Percentiles rank a stretch among this genome's conserved stretches.
phyloP scores from a whole-genome alignment of 768 basidiomycete genomes.

The Mycena metata region DNA sequence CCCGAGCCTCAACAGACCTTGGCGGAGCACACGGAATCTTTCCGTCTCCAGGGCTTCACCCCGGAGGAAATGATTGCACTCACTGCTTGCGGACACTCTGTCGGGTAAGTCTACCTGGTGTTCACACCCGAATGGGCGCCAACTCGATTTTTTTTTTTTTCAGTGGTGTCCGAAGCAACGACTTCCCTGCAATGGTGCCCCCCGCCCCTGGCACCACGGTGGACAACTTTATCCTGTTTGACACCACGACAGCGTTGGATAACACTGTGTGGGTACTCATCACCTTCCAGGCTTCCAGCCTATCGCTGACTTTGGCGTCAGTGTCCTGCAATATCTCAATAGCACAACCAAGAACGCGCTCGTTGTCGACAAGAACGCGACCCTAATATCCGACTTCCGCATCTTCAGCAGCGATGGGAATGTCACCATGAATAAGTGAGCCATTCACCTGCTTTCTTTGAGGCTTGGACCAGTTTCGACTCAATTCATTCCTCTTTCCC shows the following conservation, averaged over 20 bases:
- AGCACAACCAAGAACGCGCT: slow-evolving; percentile 56
- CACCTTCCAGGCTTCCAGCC: neutral
- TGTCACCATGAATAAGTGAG: slow-evolving; percentile 55
- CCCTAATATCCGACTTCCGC: slow-evolving; percentile 52
- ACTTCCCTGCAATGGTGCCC: slow-evolving; percentile 33
- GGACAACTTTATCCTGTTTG: slow-evolving; percentile 46
- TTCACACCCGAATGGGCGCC: neutral
- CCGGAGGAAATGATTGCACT: slow-evolving; percentile 31
- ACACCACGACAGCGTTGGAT: slow-evolving; percentile 57
- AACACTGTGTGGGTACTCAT: slow-evolving; percentile 51
- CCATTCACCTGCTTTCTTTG: neutral
- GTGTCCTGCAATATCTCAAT: slow-evolving; percentile 56
- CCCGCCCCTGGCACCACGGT: slow-evolving; percentile 11
- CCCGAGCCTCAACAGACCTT: slow-evolving; percentile 24
- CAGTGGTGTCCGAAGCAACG: slow-evolving; percentile 29
- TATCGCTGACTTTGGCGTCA: slow-evolving; percentile 39
- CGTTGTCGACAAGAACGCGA: slow-evolving; percentile 48
- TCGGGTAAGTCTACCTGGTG: slow-evolving; percentile 20
- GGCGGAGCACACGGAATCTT: slow-evolving; percentile 29
- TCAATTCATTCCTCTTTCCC: slow-evolving; percentile 6
- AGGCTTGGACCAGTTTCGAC: too few species aligned
- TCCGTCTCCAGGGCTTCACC: slow-evolving; percentile 30
- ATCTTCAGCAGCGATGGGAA: slow-evolving; percentile 58
- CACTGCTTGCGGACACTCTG: slow-evolving; percentile 32
- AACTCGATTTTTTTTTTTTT: too few species aligned